These are phyloP conservation scores for Trypanosoma mega DNA, from an alignment of 208 protist species.

Conservation along the genomic window DNA sequence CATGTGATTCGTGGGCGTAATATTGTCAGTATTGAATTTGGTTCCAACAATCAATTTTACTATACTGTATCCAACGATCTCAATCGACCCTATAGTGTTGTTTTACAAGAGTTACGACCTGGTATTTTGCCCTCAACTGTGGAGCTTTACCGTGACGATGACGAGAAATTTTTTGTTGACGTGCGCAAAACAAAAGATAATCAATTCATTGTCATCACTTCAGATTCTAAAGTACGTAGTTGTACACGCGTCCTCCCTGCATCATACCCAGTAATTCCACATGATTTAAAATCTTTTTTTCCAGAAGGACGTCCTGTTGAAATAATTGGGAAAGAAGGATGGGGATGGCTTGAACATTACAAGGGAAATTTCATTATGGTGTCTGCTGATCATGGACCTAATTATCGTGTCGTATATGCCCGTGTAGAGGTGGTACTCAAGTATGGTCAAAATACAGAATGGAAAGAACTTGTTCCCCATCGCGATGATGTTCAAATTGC, in stretches of 20 bases:
- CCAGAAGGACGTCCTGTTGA: constrained; percentile 66
- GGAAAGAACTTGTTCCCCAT: constrained; percentile 88
- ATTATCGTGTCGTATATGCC: constrained; percentile 79
- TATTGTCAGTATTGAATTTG: constrained; percentile 92
- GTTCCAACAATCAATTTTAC: constrained; percentile 81
- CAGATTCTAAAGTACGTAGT: constrained; percentile 82
- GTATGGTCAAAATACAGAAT: constrained; percentile 50
- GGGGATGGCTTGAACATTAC: constrained; percentile 91
- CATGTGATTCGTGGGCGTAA: constrained; percentile 90
- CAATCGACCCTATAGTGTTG: constrained; percentile 81
- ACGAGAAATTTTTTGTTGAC: constrained; percentile 91
- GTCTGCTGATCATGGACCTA: constrained; percentile 76
- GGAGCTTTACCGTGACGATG: constrained; percentile 85
- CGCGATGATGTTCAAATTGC: constrained; percentile 79
- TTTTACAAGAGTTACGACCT: constrained; percentile 89
- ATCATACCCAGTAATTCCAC: constrained; percentile 81
- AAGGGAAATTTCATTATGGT: constrained; percentile 86
- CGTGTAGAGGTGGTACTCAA: constrained; percentile 81
- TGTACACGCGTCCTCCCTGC: constrained; percentile 77
- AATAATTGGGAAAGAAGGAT: constrained; percentile 70
- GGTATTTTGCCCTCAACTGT: constrained; percentile 79
- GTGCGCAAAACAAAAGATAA: constrained; percentile 89
- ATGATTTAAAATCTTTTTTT: constrained; percentile 65
- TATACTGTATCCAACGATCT: constrained; percentile 91
- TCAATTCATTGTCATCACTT: constrained; percentile 82